Evolutionary conservation across 495 filamentous ascomycete species (phyloP), one percentile per base, ranked within the genome.

Genomic region (Penicillium diatomitis): DNA sequence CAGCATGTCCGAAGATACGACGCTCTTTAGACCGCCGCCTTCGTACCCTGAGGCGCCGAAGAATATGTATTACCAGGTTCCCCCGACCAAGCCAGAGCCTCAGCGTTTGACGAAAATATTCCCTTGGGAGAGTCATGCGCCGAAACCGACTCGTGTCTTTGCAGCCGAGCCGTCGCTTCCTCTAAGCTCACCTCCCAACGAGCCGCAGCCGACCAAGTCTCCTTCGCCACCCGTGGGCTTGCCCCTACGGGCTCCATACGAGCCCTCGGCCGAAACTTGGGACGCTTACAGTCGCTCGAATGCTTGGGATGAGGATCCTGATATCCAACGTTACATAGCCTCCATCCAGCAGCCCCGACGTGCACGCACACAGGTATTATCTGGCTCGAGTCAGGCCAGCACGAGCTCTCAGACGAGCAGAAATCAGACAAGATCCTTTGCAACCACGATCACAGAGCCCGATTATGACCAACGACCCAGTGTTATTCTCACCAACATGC

Each of bases 281-380:
- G 68, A 78, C 43, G 66, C 68, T 51, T 87, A 84, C 57, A 77
- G 76, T 48, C 71, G 79, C 60, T 76, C 74, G 36, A 96, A 96
- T 63, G 88, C 86, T 38, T 96, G 90, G 90, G 90, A 96, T 55
- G 85, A 85, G 33, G 78, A 88, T 29, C 86, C 85, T 3, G 79
- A 86, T 46, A 96, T 96, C 54, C 79, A 88, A 50, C 74, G 77
- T 41, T 95, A 92, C 60, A 85, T 90, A 42, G 81, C 84, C 45
- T 73, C 75, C 38, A 68, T 90, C 30, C 79, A 83, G 53, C 80
- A 81, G 60, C 68, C 79, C 48, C 83, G 80, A 42, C 79, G 74
- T 37, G 77, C 68, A 42, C 77, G 71, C 50, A 76, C 82, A 44
- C 82, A 85, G 62, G 74, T 80, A 38, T 57, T 81, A 30, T 57